Evolutionary conservation across 192 early-diverging fungal species (phyloP), one percentile per base, ranked within the genome.

Genomic region (Coemansia sp.): DNA sequence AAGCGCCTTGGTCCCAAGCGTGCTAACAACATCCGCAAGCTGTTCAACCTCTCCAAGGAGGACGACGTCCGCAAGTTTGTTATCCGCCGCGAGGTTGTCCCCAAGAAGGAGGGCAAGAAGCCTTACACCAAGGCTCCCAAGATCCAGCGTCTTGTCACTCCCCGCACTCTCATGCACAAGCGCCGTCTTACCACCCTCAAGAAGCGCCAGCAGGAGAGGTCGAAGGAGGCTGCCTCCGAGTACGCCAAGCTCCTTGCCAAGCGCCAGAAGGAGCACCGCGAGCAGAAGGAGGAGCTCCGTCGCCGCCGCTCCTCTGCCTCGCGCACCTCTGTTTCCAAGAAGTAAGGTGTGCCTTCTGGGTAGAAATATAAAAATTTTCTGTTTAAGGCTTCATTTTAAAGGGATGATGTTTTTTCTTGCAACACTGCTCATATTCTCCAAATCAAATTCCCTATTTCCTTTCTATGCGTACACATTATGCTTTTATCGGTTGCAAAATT

Each of bases 41-140:
- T 99, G 88, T 99, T 99, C 86, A 91, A 93, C 87, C 89, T 98
- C 80, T 89, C 82, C 87, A 95, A 97, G 91, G 94, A 94, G 56
- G 96, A 97, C 86, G 96, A 99, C 87, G 96, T 99, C 64, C 94
- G 95, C 88, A 93, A 99, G 89, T 99, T 93, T 87, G 96, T 99
- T 56, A 96, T 99, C 74, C 94, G 95, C 76, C 94, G 96, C 77
- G 95, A 97, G 82, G 85, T 99, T 67, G 48, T 45, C 20, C 89
- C 88, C 87, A 93, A 93, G 88, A 88, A 90, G 79, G 84, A 86
- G 48, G 93, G 88, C 68, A 94, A 93, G 87, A 95, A 95, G 90
- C 84, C 90, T 64, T 90, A 87, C 89, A 92, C 95, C 87, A 99
- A 99, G 92, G 95, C 92, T 29, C 90, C 92, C 71, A 82, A 84